A percentile compares a stretch with the other conserved stretches of the same genome.
Conservation (phyloP, 768 basidiomycete genomes). For the Rhizopogon sp. region DNA sequence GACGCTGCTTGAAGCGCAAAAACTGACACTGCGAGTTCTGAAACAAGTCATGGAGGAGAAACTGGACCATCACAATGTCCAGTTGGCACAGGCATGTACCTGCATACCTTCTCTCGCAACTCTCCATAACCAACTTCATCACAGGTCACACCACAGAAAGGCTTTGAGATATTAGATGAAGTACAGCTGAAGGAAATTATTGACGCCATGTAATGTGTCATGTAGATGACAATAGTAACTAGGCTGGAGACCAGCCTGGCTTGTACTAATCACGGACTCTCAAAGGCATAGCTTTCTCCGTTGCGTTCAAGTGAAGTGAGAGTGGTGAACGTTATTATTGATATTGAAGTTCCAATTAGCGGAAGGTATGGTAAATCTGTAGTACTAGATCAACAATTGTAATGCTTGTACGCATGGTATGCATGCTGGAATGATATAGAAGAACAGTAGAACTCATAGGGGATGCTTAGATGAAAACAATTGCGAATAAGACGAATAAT, state of each 20-base stretch:
- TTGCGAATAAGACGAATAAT: constrained; percentile 5
- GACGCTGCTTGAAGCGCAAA: constrained; percentile 83
- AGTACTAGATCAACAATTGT: constrained; percentile 1
- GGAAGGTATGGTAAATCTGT: constrained; percentile 1
- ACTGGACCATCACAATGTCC: constrained; percentile 97
- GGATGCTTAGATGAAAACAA: constrained; percentile 4
- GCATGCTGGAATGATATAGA: constrained; percentile 1
- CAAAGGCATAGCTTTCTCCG: neutral
- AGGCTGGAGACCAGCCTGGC: neutral
- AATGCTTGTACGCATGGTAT: constrained; percentile 2
- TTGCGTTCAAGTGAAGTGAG: neutral
- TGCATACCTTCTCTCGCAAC: neutral
- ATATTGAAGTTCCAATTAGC: constrained; percentile 6
- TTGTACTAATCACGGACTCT: neutral
- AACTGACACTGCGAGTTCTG: constrained; percentile 79
- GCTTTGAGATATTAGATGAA: constrained; percentile 90
- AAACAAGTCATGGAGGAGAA: constrained; percentile 99
- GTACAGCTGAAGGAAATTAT: constrained; percentile 77
- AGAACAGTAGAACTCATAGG: constrained; percentile 3
- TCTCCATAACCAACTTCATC: neutral
- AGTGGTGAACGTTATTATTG: neutral
- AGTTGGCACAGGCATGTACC: constrained; percentile 79
- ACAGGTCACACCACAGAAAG: constrained; percentile 75
- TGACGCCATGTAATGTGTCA: constrained; percentile 63
- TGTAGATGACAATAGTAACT: constrained; percentile 3